These are phyloP conservation scores for Capsicum rhomboideum DNA, from an alignment of 257 asterid species.

Conservation along the genomic window DNA sequence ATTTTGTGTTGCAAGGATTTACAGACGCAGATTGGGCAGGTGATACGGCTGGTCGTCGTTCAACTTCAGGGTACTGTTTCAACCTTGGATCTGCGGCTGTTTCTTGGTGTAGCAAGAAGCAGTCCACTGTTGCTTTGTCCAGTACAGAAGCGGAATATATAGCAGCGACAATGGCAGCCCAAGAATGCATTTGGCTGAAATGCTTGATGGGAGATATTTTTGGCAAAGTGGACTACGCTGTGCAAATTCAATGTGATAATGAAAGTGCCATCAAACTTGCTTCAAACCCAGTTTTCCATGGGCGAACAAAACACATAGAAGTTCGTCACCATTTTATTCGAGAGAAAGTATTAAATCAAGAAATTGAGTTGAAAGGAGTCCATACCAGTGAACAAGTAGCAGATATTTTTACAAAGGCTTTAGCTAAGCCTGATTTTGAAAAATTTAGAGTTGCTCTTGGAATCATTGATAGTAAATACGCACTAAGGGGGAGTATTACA, in stretches of 20 bases:
- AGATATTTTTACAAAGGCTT: not conserved
- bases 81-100: not conserved
- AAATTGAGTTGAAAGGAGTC: not conserved
- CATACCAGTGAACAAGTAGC: not conserved
- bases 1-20: not conserved
- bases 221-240: not conserved
- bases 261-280: conserved; percentile 2
- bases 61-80: conserved; percentile 1
- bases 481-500: not conserved
- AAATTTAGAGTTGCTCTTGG: not conserved
- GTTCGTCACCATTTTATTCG: not conserved
- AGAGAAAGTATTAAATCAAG: conserved; percentile 4
- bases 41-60: not conserved
- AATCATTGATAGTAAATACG: not conserved
- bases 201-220: not conserved
- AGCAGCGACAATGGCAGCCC: not conserved
- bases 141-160: not conserved
- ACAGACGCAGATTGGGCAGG: not conserved
- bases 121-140: not conserved
- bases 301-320: not conserved
- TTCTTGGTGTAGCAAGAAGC: conserved; percentile 7
- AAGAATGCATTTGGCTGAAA: conserved; percentile 2
- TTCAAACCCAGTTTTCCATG: not conserved
- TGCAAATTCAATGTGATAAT: not conserved
- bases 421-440: not conserved